Conservation (phyloP, 176 grass and related monocot species). For the Musa itinerans region DNA sequence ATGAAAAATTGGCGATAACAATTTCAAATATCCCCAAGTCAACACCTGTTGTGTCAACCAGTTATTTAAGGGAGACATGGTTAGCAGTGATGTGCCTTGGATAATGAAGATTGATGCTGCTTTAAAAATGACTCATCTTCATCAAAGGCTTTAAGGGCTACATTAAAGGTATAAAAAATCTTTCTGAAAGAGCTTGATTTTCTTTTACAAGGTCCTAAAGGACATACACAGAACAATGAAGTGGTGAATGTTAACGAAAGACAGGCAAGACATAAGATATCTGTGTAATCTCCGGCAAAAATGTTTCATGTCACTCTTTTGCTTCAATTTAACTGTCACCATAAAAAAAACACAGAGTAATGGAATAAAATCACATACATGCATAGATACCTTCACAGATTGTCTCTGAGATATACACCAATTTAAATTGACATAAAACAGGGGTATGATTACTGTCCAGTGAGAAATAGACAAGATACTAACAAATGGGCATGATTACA, state of each 20-base stretch:
- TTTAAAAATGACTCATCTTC: too few relatives aligned
- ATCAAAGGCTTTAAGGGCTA: too few relatives aligned
- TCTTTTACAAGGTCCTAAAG: not conserved
- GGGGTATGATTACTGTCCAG: too few relatives aligned
- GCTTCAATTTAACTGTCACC: too few relatives aligned
- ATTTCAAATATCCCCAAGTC: not conserved
- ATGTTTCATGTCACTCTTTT: too few relatives aligned
- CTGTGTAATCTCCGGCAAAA: not conserved
- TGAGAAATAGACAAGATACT: too few relatives aligned
- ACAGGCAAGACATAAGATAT: not conserved
- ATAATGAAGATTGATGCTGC: too few relatives aligned
- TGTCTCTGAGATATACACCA: not conserved
- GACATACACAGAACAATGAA: not conserved
- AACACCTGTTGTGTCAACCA: not conserved
- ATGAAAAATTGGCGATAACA: not conserved
- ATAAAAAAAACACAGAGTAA: too few relatives aligned
- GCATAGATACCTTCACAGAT: not conserved
- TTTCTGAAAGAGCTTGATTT: not conserved
- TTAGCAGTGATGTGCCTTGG: too few relatives aligned
- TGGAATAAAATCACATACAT: not conserved
- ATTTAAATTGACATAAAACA: too few relatives aligned
- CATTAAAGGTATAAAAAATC: too few relatives aligned
- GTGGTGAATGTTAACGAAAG: not conserved
- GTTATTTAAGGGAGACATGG: not conserved
- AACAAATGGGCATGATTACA: too few relatives aligned